phyloP scores from a whole-genome alignment of 495 filamentous ascomycete species.

The Cladorrhinum samala region DNA sequence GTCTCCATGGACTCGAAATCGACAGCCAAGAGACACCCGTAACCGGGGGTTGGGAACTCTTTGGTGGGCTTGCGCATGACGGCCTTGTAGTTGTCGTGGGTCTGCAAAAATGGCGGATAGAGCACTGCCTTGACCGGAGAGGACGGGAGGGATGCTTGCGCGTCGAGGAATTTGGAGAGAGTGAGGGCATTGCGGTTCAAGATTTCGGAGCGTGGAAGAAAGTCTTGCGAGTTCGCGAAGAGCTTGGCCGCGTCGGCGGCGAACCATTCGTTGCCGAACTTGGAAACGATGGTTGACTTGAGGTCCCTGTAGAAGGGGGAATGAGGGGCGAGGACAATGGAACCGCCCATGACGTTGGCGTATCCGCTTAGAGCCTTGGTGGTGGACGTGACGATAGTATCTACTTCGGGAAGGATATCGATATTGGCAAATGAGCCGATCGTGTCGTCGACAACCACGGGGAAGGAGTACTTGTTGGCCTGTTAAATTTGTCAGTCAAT shows the following conservation, averaged over 20 bases:
- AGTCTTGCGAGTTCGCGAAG: constrained; percentile 37
- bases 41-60: constrained; percentile 28
- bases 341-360: constrained; percentile 48
- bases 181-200: constrained; percentile 39
- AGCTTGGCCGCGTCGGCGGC: constrained; percentile 34
- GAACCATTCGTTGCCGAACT: constrained; percentile 37
- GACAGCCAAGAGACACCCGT: constrained; percentile 36
- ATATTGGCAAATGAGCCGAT: constrained; percentile 45
- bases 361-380: constrained; percentile 49
- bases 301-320: constrained; percentile 27
- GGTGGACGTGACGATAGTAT: constrained; percentile 42
- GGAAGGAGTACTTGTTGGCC: constrained; percentile 41
- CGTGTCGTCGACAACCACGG: constrained; percentile 46
- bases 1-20: constrained; percentile 32
- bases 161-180: constrained; percentile 32
- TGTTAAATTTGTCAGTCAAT: constrained; percentile 5
- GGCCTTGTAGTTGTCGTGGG: constrained; percentile 26
- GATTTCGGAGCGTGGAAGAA: constrained; percentile 30
- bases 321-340: constrained; percentile 35
- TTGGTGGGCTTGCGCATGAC: constrained; percentile 31
- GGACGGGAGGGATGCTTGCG: constrained; percentile 13
- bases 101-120: constrained; percentile 35
- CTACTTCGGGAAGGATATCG: constrained; percentile 34
- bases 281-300: constrained; percentile 19
- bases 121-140: constrained; percentile 31